These are phyloP conservation scores for Limnomonas spitsbergensis DNA, from an alignment of 139 green algal genomes.

Conservation along the genomic window DNA sequence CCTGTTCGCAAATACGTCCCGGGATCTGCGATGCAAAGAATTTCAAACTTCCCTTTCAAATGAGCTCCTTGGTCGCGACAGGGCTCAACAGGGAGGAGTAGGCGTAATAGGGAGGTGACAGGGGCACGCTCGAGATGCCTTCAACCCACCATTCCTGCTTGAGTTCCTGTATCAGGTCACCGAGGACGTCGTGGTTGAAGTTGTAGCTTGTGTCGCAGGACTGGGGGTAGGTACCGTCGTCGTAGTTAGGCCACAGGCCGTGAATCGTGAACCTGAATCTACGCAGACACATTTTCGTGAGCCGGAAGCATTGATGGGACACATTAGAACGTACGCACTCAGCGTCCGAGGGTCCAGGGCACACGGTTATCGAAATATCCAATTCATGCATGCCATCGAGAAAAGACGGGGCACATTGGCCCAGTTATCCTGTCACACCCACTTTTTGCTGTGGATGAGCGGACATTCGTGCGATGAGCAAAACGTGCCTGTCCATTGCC, in stretches of 20 bases:
- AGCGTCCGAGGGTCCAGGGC: neutral
- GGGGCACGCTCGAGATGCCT: no score
- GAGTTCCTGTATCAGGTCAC: constrained; percentile 31
- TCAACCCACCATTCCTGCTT: constrained; percentile 29
- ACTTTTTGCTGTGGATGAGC: constrained; percentile 5
- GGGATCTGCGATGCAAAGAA: no score
- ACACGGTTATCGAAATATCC: no score
- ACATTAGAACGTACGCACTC: no score
- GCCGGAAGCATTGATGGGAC: neutral
- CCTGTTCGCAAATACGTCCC: no score
- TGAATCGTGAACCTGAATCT: constrained; percentile 66
- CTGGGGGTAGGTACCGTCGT: constrained; percentile 51
- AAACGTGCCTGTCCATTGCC: constrained; percentile 25
- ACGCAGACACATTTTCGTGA: neutral
- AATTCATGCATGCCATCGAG: no score
- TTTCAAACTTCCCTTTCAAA: no score
- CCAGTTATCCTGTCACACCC: neutral
- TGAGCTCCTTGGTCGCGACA: no score
- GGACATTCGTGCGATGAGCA: constrained; percentile 25
- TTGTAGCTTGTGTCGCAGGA: constrained; percentile 44
- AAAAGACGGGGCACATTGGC: no score
- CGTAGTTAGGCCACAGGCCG: constrained; percentile 72
- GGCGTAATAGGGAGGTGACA: no score
- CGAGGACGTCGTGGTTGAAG: constrained; percentile 27
- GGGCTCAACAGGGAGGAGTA: no score